Conservation (phyloP, 2,329 filamentous ascomycete species). For the Periconia sp. region DNA sequence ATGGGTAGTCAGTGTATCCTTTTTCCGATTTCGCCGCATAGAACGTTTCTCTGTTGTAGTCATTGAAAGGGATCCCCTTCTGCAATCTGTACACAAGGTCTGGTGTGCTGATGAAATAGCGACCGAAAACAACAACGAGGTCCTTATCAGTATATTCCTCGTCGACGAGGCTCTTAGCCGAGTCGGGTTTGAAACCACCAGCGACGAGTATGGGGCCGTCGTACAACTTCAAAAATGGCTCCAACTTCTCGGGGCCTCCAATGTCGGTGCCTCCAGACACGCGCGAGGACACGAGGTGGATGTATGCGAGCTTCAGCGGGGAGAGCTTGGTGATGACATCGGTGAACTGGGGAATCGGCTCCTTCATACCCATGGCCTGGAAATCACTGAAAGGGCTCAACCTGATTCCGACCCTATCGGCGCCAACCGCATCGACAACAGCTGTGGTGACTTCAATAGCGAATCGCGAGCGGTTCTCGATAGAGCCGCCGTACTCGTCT, state of each 20-base stretch:
- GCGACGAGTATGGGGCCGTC: slow-evolving; percentile 42
- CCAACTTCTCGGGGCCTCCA: slow-evolving; percentile 20
- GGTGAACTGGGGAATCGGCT: slow-evolving; percentile 65
- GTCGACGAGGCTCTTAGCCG: slow-evolving; percentile 39
- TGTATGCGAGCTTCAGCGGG: slow-evolving; percentile 54
- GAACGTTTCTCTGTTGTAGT: slow-evolving; percentile 51
- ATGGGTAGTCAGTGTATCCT: slow-evolving; percentile 47
- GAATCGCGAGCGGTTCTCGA: slow-evolving; percentile 57
- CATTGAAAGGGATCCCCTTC: slow-evolving; percentile 47
- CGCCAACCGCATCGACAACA: slow-evolving; percentile 55
- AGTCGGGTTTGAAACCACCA: slow-evolving; percentile 45
- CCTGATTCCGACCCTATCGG: slow-evolving; percentile 60
- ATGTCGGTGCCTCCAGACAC: slow-evolving; percentile 48
- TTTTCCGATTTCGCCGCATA: slow-evolving; percentile 39
- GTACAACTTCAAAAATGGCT: slow-evolving; percentile 28
- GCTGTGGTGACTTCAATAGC: slow-evolving; percentile 57
- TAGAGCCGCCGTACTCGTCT: slow-evolving; percentile 51
- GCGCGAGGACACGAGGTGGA: slow-evolving; percentile 59
- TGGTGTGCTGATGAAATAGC: slow-evolving; percentile 53
- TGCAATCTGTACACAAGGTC: slow-evolving; percentile 51
- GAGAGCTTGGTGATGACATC: slow-evolving; percentile 58
- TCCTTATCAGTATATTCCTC: slow-evolving; percentile 48
- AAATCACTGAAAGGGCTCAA: slow-evolving; percentile 63
- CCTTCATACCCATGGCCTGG: slow-evolving; percentile 64
- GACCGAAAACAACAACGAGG: slow-evolving; percentile 50